Base-by-base conservation (phyloP, 2,329 filamentous ascomycete species). In the Phaeosphaeriaceae sp. region DNA sequence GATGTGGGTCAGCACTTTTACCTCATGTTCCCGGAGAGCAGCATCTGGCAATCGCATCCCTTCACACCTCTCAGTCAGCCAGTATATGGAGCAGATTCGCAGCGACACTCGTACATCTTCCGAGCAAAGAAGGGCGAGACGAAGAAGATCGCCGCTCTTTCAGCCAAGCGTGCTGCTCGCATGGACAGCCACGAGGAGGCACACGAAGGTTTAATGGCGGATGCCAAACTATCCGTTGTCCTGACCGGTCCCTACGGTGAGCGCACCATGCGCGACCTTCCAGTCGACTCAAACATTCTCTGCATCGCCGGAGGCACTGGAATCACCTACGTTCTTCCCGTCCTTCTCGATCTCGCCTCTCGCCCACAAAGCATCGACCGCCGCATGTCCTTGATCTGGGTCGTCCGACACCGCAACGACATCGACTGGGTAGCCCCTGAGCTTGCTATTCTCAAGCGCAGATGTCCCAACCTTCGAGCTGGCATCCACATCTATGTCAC, bases 31-130 rank as follows among this genome's bases (percentile, higher is more conserved):
- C 81, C 87, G 0, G 84, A 88, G 59, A 79, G 86, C 31, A 88
- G 83, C 65, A 83, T 91, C 65, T 91, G 88, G 88, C 89, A 92
- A 74, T 87, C 87, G 0, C 89, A 92, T 67, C 89, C 89, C 0
- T 90, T 91, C 69, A 78, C 88, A 5, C 70, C 66, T 9, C 70
- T 70, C 52, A 73, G 68, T 19, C 63, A 61, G 3, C 70, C 70
- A 1, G 56, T 71, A 0, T 69, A 61, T 17, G 67, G 69, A 15
- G 58, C 67, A 17, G 65, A 70, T 21, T 59, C 60, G 15, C 71
- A 71, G 56, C 54, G 56, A 7, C 74, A 76, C 54, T 71, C 68
- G 1, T 77, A 77, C 62, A 70, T 77, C 22, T 76, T 76, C 66
- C 74, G 74, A 45, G 70, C 73, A 13, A 71, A 70, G 45, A 69